Conservation (phyloP, 2,329 filamentous ascomycete species). For the Sporothrix pallida region DNA sequence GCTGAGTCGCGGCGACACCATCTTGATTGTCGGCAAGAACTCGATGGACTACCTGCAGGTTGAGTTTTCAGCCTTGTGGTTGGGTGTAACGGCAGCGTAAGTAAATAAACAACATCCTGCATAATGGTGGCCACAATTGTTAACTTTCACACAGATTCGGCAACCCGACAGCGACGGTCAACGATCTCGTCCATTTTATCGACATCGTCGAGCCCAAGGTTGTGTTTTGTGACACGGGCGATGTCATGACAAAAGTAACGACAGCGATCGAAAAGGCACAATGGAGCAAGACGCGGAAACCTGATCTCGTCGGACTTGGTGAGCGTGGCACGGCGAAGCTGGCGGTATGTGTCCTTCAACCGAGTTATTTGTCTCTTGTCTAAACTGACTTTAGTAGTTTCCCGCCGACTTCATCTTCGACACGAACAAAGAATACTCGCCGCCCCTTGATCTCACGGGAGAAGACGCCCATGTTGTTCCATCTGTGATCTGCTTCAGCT, state of each 20-base stretch:
- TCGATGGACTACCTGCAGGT: conserved; percentile 23
- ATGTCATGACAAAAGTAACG: background rate
- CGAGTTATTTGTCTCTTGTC: background rate
- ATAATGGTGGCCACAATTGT: background rate
- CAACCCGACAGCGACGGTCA: conserved; percentile 2
- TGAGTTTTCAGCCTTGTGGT: conserved; percentile 24
- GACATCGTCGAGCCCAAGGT: conserved; percentile 19
- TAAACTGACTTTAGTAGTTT: background rate
- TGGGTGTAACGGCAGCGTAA: conserved; percentile 23
- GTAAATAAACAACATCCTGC: background rate
- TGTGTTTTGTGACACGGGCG: conserved; percentile 19
- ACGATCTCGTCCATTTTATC: conserved; percentile 26
- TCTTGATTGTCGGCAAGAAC: conserved; percentile 29
- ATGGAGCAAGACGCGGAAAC: background rate
- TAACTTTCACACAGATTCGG: background rate
- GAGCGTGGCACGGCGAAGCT: conserved; percentile 1
- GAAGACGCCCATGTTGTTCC: background rate
- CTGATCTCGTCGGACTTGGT: background rate
- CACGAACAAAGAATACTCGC: background rate
- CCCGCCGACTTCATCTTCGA: conserved; percentile 25
- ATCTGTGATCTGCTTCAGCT: conserved; percentile 27
- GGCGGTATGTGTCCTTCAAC: background rate
- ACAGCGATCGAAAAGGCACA: background rate
- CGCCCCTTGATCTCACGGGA: background rate
- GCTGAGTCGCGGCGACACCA: background rate